These are phyloP conservation scores for Colletotrichum simmondsii DNA, from an alignment of 2,329 filamentous ascomycete species.

Conservation along the genomic window DNA sequence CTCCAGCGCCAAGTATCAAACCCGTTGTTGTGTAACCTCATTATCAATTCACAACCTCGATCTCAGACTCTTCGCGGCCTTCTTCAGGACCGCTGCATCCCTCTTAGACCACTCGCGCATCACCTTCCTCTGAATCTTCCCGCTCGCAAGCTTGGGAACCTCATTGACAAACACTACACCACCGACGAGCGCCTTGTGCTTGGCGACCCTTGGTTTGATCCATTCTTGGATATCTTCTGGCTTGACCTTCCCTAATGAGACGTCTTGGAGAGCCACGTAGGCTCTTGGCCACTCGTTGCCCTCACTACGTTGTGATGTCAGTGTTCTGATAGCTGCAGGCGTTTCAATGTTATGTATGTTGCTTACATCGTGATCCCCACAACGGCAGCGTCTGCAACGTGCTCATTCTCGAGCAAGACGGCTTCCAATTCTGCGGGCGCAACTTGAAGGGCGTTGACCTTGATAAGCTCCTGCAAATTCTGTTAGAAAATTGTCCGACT, in stretches of 20 bases:
- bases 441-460: conserved; percentile 69
- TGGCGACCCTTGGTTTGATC: conserved; percentile 58
- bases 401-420: conserved; percentile 60
- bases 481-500: not conserved
- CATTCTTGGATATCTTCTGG: conserved; percentile 63
- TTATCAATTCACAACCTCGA: conserved; percentile 22
- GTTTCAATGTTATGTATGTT: not conserved
- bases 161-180: conserved; percentile 66
- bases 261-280: conserved; percentile 62
- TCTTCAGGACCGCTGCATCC: conserved; percentile 52
- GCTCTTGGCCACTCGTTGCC: conserved; percentile 63
- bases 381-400: conserved; percentile 64
- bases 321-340: not conserved
- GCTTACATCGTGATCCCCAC: conserved; percentile 62
- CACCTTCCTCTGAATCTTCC: conserved; percentile 67
- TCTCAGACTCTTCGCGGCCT: conserved; percentile 13
- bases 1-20: not conserved
- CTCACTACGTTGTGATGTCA: conserved; percentile 42
- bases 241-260: conserved; percentile 54
- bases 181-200: conserved; percentile 62
- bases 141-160: conserved; percentile 66
- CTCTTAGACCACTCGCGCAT: conserved; percentile 67
- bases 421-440: conserved; percentile 69
- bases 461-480: conserved; percentile 61
- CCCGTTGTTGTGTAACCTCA: not conserved